phyloP scores from a whole-genome alignment of 1,139 yeast genomes.

The Ashbya aceris region DNA sequence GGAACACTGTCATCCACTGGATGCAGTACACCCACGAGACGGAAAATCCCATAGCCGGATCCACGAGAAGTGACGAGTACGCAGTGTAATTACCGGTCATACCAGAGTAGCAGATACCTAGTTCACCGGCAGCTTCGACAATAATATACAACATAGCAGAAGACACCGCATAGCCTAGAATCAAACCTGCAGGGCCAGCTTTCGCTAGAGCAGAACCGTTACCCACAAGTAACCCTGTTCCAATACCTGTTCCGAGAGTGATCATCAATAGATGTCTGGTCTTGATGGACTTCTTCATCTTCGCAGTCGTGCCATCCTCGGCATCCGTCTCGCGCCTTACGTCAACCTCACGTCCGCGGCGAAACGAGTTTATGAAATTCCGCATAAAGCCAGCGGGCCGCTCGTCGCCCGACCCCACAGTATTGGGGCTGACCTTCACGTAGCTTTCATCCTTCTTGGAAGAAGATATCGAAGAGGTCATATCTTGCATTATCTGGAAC shows the following conservation, averaged over 20 bases:
- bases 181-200: constrained; percentile 73
- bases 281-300: constrained; percentile 40
- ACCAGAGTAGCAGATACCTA: constrained; percentile 62
- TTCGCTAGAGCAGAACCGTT: constrained; percentile 55
- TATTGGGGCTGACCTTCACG: neutral
- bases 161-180: constrained; percentile 56
- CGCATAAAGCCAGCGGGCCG: neutral
- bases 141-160: constrained; percentile 62
- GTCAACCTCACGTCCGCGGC: constrained; percentile 12
- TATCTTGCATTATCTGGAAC: neutral
- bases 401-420: neutral
- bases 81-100: constrained; percentile 70
- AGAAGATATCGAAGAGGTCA: neutral
- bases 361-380: constrained; percentile 22
- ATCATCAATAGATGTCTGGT: constrained; percentile 52
- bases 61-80: constrained; percentile 54
- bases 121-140: constrained; percentile 75
- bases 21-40: constrained; percentile 74
- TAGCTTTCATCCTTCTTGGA: neutral
- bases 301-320: constrained; percentile 13
- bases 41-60: constrained; percentile 69
- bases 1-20: constrained; percentile 71
- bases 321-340: neutral
- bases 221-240: constrained; percentile 69
- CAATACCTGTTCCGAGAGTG: constrained; percentile 77